A percentile compares a stretch with the other conserved stretches of the same genome.
Conservation (phyloP, 2,329 filamentous ascomycete genomes). For the Fusarium fujikuroi region DNA sequence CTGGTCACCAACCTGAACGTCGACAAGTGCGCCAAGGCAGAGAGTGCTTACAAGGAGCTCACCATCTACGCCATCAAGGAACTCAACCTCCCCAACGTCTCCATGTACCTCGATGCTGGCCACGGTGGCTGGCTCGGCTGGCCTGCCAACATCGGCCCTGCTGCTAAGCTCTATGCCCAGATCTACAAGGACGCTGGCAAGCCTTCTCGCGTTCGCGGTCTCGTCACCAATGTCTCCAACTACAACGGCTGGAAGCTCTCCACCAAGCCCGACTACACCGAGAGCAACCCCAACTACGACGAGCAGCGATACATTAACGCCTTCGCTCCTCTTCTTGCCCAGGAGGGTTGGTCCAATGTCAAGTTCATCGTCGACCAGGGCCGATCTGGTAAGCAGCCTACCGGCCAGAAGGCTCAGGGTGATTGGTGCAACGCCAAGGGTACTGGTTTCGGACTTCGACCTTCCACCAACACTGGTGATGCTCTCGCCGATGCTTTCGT, state of each 20-base stretch:
- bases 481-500: conserved; percentile 72
- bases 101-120: conserved; percentile 68
- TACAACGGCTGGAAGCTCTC: conserved; percentile 62
- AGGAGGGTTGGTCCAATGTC: conserved; percentile 55
- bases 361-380: conserved; percentile 63
- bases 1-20: conserved; percentile 66
- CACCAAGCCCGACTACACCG: conserved; percentile 58
- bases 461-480: conserved; percentile 69
- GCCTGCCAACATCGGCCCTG: conserved; percentile 62
- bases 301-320: conserved; percentile 68
- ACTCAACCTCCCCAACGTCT: conserved; percentile 65
- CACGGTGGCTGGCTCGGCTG: conserved; percentile 70
- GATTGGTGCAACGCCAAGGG: conserved; percentile 75
- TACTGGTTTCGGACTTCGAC: conserved; percentile 73
- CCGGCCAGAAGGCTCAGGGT: conserved; percentile 69
- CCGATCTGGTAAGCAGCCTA: conserved; percentile 68
- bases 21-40: conserved; percentile 60
- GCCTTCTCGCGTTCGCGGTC: conserved; percentile 61
- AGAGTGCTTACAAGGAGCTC: conserved; percentile 60
- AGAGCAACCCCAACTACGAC: conserved; percentile 61
- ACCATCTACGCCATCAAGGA: conserved; percentile 62
- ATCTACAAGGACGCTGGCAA: conserved; percentile 63
- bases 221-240: conserved; percentile 69
- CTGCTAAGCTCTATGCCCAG: conserved; percentile 58
- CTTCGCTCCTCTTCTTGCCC: conserved; percentile 70